Conservation (phyloP, 163 green algal genomes). For the Scenedesmus sp. region DNA sequence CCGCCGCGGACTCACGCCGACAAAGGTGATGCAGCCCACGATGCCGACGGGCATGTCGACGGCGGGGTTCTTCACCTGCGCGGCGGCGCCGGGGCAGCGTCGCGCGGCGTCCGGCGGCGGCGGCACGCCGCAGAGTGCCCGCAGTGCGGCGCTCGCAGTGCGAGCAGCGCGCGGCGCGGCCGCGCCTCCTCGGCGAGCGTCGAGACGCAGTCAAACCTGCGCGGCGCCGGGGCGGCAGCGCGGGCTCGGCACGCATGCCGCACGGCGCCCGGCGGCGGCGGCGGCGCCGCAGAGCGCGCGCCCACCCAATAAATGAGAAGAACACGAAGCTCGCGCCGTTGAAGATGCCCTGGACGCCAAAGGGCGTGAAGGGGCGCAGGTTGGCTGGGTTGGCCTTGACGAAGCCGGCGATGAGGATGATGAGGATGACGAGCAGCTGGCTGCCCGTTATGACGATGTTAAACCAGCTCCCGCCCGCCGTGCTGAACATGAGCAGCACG, state of each 20-base stretch:
- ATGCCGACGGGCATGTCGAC: conserved; percentile 58
- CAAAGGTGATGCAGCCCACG: conserved; percentile 41
- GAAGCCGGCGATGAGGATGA: conserved; percentile 42
- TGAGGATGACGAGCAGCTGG: conserved; percentile 24
- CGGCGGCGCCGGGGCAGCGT: background rate
- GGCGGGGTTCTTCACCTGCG: conserved; percentile 33
- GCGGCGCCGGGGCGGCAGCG: too few relatives aligned
- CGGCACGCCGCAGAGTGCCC: too few relatives aligned
- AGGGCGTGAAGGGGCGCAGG: conserved; percentile 49
- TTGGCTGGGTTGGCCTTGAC: conserved; percentile 35
- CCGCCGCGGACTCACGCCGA: too few relatives aligned
- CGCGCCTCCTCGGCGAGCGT: conserved; percentile 37
- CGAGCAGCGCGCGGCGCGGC: too few relatives aligned
- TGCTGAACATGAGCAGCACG: conserved; percentile 39
- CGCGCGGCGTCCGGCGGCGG: too few relatives aligned
- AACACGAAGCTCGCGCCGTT: conserved; percentile 51
- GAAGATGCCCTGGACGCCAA: conserved; percentile 49
- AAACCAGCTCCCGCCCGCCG: conserved; percentile 21
- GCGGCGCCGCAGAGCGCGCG: too few relatives aligned
- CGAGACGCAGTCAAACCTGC: conserved; percentile 57
- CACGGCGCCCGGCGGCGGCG: too few relatives aligned
- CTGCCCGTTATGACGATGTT: conserved; percentile 24
- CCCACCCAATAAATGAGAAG: conserved; percentile 59
- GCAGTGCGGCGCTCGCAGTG: too few relatives aligned
- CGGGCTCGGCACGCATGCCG: too few relatives aligned